A percentile compares a stretch with the other conserved stretches of the same genome.
Evolutionary conservation across 2,329 filamentous ascomycete species (phyloP).

Genomic region (Alternaria sp.): DNA sequence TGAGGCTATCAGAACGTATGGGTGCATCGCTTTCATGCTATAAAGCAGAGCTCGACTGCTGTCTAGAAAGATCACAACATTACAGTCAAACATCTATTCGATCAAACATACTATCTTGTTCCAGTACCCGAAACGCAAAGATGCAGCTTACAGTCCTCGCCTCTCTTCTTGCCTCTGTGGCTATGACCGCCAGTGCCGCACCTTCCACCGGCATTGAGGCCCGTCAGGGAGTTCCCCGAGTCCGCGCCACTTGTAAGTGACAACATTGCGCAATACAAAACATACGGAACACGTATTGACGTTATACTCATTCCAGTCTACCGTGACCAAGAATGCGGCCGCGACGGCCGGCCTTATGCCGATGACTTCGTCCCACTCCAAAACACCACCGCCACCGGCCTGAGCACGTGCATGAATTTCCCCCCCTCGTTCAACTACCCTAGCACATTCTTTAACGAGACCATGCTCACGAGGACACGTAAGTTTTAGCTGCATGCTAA

Average conservation of each 20-base stretch:
- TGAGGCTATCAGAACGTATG: background rate
- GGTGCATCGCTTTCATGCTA: background rate
- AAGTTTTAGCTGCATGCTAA: background rate
- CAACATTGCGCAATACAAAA: background rate
- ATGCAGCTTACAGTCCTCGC: conserved; percentile 9
- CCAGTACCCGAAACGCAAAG: background rate
- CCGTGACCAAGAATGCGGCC: background rate
- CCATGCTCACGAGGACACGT: background rate
- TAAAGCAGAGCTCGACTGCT: background rate
- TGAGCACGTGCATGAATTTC: conserved; percentile 11
- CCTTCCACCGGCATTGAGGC: background rate
- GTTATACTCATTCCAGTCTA: background rate
- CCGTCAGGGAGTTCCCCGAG: conserved; percentile 9
- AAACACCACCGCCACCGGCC: background rate
- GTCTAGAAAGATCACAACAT: background rate
- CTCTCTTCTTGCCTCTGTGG: conserved; percentile 1
- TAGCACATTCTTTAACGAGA: conserved; percentile 6
- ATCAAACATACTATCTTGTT: background rate
- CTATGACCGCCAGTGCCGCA: conserved; percentile 2
- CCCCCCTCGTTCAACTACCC: conserved; percentile 6
- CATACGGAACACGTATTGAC: background rate
- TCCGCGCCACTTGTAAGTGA: conserved; percentile 12
- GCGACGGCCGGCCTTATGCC: conserved; percentile 1
- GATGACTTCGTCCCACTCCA: conserved; percentile 5
- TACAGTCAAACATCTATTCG: background rate